These are phyloP conservation scores for Backusella mclennaniae DNA, from an alignment of 192 early-diverging fungal genomes.

Conservation along the genomic window DNA sequence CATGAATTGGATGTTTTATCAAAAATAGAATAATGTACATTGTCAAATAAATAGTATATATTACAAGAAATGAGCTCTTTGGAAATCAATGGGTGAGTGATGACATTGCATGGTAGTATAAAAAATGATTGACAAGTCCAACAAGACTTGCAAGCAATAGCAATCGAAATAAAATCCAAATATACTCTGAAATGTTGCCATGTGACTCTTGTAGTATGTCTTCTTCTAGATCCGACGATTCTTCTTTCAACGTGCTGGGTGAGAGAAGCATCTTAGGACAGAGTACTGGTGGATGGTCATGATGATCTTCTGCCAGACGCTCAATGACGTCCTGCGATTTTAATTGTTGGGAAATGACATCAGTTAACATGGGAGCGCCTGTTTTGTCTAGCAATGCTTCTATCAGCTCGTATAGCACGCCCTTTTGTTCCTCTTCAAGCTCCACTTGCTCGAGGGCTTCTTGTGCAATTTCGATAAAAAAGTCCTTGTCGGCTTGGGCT, in stretches of 20 bases:
- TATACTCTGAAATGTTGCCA: conserved; percentile 16
- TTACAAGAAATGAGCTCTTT: not conserved
- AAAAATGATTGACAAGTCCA: conserved; percentile 22
- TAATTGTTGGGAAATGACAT: conserved; percentile 29
- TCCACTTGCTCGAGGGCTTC: conserved; percentile 33
- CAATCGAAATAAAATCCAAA: conserved; percentile 27
- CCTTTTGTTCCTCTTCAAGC: conserved; percentile 34
- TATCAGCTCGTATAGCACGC: conserved; percentile 28
- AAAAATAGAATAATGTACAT: not conserved
- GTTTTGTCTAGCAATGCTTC: conserved; percentile 23
- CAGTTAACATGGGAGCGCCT: conserved; percentile 25
- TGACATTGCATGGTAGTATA: conserved; percentile 7
- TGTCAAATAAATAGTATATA: not conserved
- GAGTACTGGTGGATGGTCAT: no score
- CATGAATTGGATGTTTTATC: not conserved
- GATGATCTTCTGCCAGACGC: conserved; percentile 24
- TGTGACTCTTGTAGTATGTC: not conserved
- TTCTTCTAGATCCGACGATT: not conserved
- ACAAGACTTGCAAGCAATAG: conserved; percentile 22
- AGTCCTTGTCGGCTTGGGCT: not conserved
- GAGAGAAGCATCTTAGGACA: not conserved
- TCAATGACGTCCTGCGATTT: conserved; percentile 37
- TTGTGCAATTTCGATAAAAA: conserved; percentile 29
- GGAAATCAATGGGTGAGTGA: not conserved
- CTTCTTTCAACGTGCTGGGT: not conserved